phyloP scores from a whole-genome alignment of 2,329 filamentous ascomycete species.

The Exophiala phaeomuriformis region DNA sequence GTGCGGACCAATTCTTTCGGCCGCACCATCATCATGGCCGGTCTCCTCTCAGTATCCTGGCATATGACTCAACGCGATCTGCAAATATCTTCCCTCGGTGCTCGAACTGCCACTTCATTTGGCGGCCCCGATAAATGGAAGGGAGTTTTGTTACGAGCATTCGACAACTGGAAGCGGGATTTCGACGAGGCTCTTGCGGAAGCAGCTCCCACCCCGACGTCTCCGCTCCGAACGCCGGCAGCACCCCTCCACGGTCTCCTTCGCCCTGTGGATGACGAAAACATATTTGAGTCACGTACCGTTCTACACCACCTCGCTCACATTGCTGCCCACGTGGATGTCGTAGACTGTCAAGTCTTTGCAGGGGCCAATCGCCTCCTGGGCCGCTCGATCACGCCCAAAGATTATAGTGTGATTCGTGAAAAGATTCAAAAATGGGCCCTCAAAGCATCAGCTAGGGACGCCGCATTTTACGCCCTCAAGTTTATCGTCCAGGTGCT shows the following conservation, averaged over 20 bases:
- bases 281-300: constrained; percentile 78
- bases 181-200: constrained; percentile 76
- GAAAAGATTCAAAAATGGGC: constrained; percentile 81
- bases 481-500: constrained; percentile 83
- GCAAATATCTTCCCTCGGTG: constrained; percentile 76
- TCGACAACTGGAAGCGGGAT: constrained; percentile 87
- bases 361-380: constrained; percentile 78
- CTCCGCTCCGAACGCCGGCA: constrained; percentile 42
- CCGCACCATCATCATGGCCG: constrained; percentile 87
- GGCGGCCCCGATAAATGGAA: constrained; percentile 91
- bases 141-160: constrained; percentile 72
- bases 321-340: constrained; percentile 96
- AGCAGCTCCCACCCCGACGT: constrained; percentile 33
- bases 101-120: constrained; percentile 60
- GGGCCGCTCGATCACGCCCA: constrained; percentile 72
- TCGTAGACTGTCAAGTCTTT: constrained; percentile 96
- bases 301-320: constrained; percentile 90
- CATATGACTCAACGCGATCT: constrained; percentile 96
- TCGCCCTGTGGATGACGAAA: constrained; percentile 50
- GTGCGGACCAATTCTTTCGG: constrained; percentile 92
- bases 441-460: constrained; percentile 74
- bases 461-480: constrained; percentile 86
- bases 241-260: constrained; percentile 32
- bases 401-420: constrained; percentile 72
- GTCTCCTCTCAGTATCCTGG: constrained; percentile 87